phyloP scores from a whole-genome alignment of 164 flowering plant genomes.

The Kalanchoe fedtschenkoi region DNA sequence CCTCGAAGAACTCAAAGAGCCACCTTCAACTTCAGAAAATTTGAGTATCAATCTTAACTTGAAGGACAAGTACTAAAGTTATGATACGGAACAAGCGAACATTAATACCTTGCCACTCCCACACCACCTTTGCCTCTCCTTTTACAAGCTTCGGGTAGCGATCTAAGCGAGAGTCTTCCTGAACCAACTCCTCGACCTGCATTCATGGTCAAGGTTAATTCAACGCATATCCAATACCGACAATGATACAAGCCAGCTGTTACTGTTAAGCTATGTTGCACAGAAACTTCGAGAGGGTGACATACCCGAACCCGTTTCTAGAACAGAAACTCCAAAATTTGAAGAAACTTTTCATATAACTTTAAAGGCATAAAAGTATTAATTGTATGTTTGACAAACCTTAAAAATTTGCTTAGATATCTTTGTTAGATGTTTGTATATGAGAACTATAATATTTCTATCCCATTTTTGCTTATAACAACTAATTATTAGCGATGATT shows the following conservation, averaged over 20 bases:
- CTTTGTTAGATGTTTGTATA: too few species aligned
- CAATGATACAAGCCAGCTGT: background rate
- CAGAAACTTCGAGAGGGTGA: too few species aligned
- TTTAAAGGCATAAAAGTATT: too few species aligned
- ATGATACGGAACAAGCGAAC: background rate
- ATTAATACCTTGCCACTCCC: slow-evolving; percentile 98
- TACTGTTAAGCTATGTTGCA: background rate
- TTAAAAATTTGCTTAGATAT: too few species aligned
- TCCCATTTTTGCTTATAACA: too few species aligned
- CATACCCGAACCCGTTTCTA: too few species aligned
- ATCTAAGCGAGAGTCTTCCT: slow-evolving; percentile 88
- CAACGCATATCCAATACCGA: background rate
- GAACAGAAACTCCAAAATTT: too few species aligned
- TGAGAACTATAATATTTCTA: too few species aligned
- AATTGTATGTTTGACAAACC: too few species aligned
- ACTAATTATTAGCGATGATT: too few species aligned
- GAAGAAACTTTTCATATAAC: too few species aligned
- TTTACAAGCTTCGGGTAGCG: slow-evolving; percentile 75
- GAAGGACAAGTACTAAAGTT: background rate
- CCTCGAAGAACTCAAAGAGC: slow-evolving; percentile 60
- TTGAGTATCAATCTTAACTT: background rate
- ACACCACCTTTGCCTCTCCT: slow-evolving; percentile 88
- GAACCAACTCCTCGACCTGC: slow-evolving; percentile 82
- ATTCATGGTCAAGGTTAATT: background rate
- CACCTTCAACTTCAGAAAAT: slow-evolving; percentile 55